Evolutionary conservation across 2,329 filamentous ascomycete species (phyloP).

Genomic region (Achaetomium macrosporum): DNA sequence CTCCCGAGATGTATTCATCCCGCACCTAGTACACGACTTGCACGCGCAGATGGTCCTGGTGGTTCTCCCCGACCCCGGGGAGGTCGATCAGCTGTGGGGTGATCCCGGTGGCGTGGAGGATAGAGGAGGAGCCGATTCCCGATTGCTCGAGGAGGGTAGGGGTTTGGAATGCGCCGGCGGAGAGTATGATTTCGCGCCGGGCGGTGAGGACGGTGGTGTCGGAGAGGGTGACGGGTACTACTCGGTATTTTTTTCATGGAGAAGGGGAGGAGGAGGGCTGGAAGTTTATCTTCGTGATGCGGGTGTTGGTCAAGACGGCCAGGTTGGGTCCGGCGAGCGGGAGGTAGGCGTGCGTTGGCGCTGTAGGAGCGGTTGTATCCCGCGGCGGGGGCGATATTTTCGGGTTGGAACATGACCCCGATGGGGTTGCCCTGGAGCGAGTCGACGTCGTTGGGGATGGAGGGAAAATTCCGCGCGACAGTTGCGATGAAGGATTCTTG

Average conservation of each 20-base stretch:
- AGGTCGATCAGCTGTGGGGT: conserved; percentile 42
- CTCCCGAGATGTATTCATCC: conserved; percentile 28
- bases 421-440: conserved; percentile 45
- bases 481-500: conserved; percentile 40
- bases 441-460: conserved; percentile 35
- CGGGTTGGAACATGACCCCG: conserved; percentile 46
- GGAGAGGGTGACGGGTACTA: conserved; percentile 20
- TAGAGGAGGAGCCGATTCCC: conserved; percentile 46
- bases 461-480: conserved; percentile 41
- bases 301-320: conserved; percentile 31
- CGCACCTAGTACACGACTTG: conserved; percentile 25
- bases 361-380: conserved; percentile 45
- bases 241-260: too few relatives aligned
- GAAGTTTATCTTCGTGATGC: conserved; percentile 36
- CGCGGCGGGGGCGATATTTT: conserved; percentile 41
- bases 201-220: conserved; percentile 27
- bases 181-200: conserved; percentile 18
- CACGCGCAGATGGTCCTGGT: conserved; percentile 20
- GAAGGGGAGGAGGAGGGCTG: background rate
- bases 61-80: conserved; percentile 48
- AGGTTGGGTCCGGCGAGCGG: conserved; percentile 39
- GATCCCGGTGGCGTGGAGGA: conserved; percentile 44
- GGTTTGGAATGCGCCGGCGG: conserved; percentile 46
- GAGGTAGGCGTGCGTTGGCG: conserved; percentile 38
- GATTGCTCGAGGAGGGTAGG: conserved; percentile 52